A percentile compares a stretch with the other conserved stretches of the same genome.
Conservation (phyloP, 78 protist genomes). For the Ministeria vibrans region DNA sequence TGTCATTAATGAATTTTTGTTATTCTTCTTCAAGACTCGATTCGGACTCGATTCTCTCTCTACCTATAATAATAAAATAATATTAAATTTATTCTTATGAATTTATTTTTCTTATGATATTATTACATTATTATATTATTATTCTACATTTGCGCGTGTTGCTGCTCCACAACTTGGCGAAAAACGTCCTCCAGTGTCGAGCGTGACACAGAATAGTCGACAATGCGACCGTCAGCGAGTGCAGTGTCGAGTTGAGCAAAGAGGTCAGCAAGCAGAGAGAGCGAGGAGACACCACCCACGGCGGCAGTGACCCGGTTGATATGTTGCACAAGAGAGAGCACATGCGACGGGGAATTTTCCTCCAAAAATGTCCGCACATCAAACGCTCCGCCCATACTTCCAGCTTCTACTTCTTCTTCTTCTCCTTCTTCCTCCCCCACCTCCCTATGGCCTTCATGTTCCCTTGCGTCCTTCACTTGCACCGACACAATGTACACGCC, state of each 20-base stretch:
- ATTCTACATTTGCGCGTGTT: no score
- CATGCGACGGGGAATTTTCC: neutral
- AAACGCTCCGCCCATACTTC: no score
- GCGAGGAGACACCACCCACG: neutral
- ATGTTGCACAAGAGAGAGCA: no score
- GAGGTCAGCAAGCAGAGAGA: neutral
- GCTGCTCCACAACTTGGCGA: neutral
- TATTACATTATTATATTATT: no score
- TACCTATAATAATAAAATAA: no score
- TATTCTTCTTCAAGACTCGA: no score
- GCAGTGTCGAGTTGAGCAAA: constrained; percentile 19
- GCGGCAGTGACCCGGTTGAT: neutral
- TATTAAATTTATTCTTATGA: no score
- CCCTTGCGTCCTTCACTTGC: neutral
- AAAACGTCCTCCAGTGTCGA: constrained; percentile 33
- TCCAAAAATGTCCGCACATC: no score
- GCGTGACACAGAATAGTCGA: constrained; percentile 28
- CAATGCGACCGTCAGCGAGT: neutral
- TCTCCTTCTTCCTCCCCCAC: neutral
- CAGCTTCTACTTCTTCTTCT: neutral
- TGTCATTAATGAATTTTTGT: no score
- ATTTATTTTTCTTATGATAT: no score
- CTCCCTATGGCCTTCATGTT: neutral
- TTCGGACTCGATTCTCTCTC: no score
- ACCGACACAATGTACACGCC: neutral